Conservation (phyloP, 2,329 filamentous ascomycete genomes). For the Torrubiella hemipterigena region DNA sequence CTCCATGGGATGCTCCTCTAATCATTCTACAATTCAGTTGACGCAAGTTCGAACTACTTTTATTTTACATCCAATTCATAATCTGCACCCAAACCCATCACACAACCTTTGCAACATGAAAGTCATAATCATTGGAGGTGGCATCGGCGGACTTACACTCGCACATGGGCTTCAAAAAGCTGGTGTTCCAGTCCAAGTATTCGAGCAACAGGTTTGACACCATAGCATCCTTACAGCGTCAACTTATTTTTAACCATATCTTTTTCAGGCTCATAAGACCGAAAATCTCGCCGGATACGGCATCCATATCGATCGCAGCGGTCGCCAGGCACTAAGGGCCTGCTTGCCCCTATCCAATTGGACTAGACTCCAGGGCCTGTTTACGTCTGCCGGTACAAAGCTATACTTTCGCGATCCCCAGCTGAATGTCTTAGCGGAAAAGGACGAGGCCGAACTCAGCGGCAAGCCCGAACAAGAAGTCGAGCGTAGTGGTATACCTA, state of each 20-base stretch:
- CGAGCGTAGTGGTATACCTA: not conserved
- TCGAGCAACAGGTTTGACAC: not conserved
- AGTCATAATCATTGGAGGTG: not conserved
- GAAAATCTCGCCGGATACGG: not conserved
- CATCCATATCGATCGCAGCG: not conserved
- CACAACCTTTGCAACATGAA: no score
- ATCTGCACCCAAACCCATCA: no score
- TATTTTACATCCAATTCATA: no score
- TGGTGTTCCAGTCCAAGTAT: not conserved
- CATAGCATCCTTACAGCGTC: not conserved
- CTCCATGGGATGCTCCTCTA: no score
- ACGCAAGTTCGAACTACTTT: no score
- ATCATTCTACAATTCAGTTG: no score
- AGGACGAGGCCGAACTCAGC: not conserved
- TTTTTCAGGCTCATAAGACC: not conserved
- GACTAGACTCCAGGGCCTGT: not conserved
- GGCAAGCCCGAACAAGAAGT: not conserved
- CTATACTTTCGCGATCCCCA: not conserved
- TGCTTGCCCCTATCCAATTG: not conserved
- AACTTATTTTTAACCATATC: not conserved
- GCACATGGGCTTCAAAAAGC: not conserved
- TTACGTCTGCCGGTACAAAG: not conserved
- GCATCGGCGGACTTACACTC: not conserved
- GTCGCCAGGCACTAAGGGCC: not conserved
- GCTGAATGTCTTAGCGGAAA: not conserved